phyloP scores from a whole-genome alignment of 1,139 yeast genomes.

The Saccharomyces hybrid region DNA sequence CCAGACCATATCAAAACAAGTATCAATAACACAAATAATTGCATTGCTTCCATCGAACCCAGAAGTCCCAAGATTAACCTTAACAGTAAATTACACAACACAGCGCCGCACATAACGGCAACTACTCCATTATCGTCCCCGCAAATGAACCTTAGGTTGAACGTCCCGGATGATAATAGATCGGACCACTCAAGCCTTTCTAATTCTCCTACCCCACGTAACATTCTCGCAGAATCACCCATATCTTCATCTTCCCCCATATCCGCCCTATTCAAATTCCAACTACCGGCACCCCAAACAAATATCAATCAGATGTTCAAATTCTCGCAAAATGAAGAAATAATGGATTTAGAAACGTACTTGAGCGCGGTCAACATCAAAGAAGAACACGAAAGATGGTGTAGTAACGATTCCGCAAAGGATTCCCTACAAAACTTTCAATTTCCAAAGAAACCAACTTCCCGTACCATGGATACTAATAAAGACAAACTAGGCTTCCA shows the following conservation, averaged over 20 bases:
- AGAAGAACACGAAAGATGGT: slow-evolving; percentile 21
- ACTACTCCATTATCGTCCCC: not conserved
- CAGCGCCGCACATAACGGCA: not conserved
- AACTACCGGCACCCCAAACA: slow-evolving; percentile 26
- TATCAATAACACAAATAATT: slow-evolving; percentile 15
- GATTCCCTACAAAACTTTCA: slow-evolving; percentile 14
- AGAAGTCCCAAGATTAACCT: not conserved
- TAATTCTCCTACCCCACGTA: slow-evolving; percentile 5
- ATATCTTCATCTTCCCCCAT: slow-evolving; percentile 30
- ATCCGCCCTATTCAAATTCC: slow-evolving; percentile 33
- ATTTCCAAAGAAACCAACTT: slow-evolving; percentile 15
- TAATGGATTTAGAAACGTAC: slow-evolving; percentile 30
- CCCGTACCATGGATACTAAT: slow-evolving; percentile 2
- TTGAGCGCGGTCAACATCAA: slow-evolving; percentile 27
- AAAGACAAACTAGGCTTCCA: slow-evolving; percentile 24
- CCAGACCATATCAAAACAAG: slow-evolving; percentile 2
- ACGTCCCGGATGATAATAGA: slow-evolving; percentile 2
- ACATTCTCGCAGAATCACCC: slow-evolving; percentile 20
- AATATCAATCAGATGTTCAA: slow-evolving; percentile 31
- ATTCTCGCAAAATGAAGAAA: slow-evolving; percentile 40
- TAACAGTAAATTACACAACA: not conserved
- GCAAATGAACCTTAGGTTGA: slow-evolving; percentile 7
- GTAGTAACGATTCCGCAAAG: slow-evolving; percentile 13
- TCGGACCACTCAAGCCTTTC: slow-evolving; percentile 9
- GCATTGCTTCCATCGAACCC: slow-evolving; percentile 8